Evolutionary conservation across 352 stramenopile species (phyloP), one percentile per base, ranked within the genome.

Genomic region (Phytophthora kernoviae): DNA sequence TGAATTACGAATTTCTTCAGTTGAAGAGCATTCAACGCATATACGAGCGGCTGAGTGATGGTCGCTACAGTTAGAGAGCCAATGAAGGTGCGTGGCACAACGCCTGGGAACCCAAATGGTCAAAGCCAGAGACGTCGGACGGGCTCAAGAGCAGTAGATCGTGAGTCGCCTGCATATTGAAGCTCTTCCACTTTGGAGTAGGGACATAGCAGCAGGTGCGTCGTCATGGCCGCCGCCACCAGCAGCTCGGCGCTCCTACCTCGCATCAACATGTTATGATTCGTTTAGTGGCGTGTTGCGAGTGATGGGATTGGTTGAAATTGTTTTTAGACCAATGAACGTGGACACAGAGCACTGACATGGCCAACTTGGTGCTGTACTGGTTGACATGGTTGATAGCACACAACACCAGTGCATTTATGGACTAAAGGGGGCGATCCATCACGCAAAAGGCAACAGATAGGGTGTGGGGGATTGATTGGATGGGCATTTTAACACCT

Each of bases 81-180:
- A 21, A 97, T 42, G 77, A 99, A 99, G 2, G 97, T 99, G 49
- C 98, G 86, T 30, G 98, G 97, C 32, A 99, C 98, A 11, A 99
- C 97, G 18, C 98, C 98, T 0, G 97, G 97, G 75, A 98, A 99
- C 61, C 80, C 33, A 98, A 75, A 81, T 99, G 98, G 82, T 99
- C 98, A 65, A 97, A 99, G 17, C 67, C 20, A 18, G 59, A 57
- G 20, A 95, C 58, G 34, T 71, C 52, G 27, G 64, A 50, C 36
- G 70, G 57, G 40, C 75, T 77, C 33, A 93, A 84, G 7, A 87
- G 84, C 26, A 98, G 88, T 21, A 99, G 62, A 74, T 99, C 98
- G 75, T 99, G 96, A 15, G 93, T 96, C 9, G 97, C 98, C 82
- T 99, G 97, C 17, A 98, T 73, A 66, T 99, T 98, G 75, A 99